Evolutionary conservation across 371 early-diverging fungal genomes (phyloP).

Genomic region (Mortierella polycephala): DNA sequence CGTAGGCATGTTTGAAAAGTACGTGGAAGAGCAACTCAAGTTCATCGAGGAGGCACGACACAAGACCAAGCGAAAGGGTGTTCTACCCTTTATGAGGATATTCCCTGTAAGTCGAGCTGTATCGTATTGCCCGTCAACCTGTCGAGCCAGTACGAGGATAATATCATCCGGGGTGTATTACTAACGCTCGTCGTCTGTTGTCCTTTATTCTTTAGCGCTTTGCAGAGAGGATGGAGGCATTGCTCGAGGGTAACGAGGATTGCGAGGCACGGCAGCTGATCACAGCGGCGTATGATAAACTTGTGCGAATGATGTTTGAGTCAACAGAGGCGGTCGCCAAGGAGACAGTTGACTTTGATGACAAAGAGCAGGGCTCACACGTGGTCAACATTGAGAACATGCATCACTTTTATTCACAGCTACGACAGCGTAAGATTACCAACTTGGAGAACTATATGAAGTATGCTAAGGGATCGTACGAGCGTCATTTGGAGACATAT

Average conservation of each 20-base stretch:
- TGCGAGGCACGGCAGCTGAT: slow-evolving; percentile 80
- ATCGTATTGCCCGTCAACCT: neutral
- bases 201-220: slow-evolving; percentile 61
- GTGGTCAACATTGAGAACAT: slow-evolving; percentile 79
- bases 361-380: slow-evolving; percentile 85
- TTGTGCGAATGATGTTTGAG: slow-evolving; percentile 89
- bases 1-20: slow-evolving; percentile 79
- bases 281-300: slow-evolving; percentile 82
- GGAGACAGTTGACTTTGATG: slow-evolving; percentile 78
- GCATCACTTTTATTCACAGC: slow-evolving; percentile 87
- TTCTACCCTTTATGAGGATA: slow-evolving; percentile 85
- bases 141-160: no score
- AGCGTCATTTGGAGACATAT: slow-evolving; percentile 84
- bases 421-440: slow-evolving; percentile 73
- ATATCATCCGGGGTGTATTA: neutral
- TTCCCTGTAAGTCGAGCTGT: slow-evolving; percentile 70
- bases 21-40: slow-evolving; percentile 88
- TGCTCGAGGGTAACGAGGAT: slow-evolving; percentile 59
- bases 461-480: slow-evolving; percentile 87
- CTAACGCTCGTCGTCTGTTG: neutral
- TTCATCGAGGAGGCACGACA: slow-evolving; percentile 93
- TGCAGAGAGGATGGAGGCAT: slow-evolving; percentile 78
- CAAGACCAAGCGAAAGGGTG: slow-evolving; percentile 87
- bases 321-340: slow-evolving; percentile 88
- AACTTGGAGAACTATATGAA: slow-evolving; percentile 81